A percentile compares a stretch with the other conserved stretches of the same genome.
These are phyloP conservation scores for Carallia brachiata DNA, from an alignment of 345 rosid genomes.

Conservation along the genomic window DNA sequence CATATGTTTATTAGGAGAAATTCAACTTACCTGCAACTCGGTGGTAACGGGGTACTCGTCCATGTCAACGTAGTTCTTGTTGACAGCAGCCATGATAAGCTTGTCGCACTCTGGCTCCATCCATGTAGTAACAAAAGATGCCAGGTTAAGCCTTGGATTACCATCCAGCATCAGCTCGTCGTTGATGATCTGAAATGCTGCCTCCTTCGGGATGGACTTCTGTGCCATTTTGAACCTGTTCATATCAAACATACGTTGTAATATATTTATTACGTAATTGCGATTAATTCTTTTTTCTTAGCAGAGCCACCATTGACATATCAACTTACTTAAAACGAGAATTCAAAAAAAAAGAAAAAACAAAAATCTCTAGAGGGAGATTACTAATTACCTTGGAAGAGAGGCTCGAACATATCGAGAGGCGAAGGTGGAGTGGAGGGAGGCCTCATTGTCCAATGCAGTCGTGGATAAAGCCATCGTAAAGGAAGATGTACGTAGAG, in stretches of 20 bases:
- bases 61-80: slow-evolving; percentile 31
- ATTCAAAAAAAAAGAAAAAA: too few relatives aligned
- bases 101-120: slow-evolving; percentile 27
- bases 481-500: too few relatives aligned
- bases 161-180: slow-evolving; percentile 30
- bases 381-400: slow-evolving; percentile 19
- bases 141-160: slow-evolving; percentile 22
- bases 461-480: slow-evolving; percentile 23
- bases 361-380: too few relatives aligned
- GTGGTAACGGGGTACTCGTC: slow-evolving; percentile 31
- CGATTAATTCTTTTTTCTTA: too few relatives aligned
- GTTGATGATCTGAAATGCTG: slow-evolving; percentile 24
- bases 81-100: slow-evolving; percentile 21
- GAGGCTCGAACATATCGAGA: slow-evolving; percentile 29
- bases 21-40: slow-evolving; percentile 16
- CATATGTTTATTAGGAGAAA: too few relatives aligned
- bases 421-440: slow-evolving; percentile 27
- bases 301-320: too few relatives aligned
- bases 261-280: too few relatives aligned
- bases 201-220: slow-evolving; percentile 24
- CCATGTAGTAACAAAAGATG: slow-evolving; percentile 28
- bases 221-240: slow-evolving; percentile 24
- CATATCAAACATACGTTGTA: too few relatives aligned
- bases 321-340: too few relatives aligned
- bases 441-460: slow-evolving; percentile 13